Evolutionary conservation across 2,329 filamentous ascomycete species (phyloP).

Genomic region (Diplocarpon mali): DNA sequence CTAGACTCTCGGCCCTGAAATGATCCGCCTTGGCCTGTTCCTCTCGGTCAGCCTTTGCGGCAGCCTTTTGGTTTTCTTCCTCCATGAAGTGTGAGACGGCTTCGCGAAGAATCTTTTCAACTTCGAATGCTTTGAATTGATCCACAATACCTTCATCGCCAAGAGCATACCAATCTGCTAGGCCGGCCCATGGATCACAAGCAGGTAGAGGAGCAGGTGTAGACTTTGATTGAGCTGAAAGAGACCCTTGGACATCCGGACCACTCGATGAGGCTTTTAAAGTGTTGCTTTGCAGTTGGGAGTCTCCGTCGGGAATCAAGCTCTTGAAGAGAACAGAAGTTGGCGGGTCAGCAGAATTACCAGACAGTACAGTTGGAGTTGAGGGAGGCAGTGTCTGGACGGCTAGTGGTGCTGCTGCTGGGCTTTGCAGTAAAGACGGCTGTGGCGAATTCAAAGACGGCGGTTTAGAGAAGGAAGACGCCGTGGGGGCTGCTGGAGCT

Average conservation of each 20-base stretch:
- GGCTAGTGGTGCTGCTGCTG: not conserved
- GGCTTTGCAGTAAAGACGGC: not conserved
- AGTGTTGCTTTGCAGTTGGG: not conserved
- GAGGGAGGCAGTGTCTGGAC: not conserved
- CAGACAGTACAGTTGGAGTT: not conserved
- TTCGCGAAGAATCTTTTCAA: conserved; percentile 16
- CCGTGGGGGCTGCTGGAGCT: not conserved
- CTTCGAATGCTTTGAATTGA: conserved; percentile 22
- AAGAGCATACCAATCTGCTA: conserved; percentile 21
- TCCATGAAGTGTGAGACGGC: conserved; percentile 11
- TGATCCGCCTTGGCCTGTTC: conserved; percentile 14
- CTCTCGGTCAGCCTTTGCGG: conserved; percentile 13
- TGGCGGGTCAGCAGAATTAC: not conserved
- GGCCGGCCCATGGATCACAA: conserved; percentile 1
- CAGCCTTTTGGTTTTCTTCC: conserved; percentile 15
- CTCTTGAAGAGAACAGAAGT: not conserved
- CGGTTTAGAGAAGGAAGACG: not conserved
- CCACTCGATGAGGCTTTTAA: not conserved
- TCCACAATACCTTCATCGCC: conserved; percentile 26
- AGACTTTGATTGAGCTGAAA: not conserved
- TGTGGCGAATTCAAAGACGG: not conserved
- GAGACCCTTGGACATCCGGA: not conserved
- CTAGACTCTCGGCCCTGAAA: conserved; percentile 21
- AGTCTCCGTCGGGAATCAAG: not conserved
- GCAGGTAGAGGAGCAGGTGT: not conserved